Base-by-base conservation (phyloP, 2,329 filamentous ascomycete genomes). In the Ophiosphaerella herpotricha region DNA sequence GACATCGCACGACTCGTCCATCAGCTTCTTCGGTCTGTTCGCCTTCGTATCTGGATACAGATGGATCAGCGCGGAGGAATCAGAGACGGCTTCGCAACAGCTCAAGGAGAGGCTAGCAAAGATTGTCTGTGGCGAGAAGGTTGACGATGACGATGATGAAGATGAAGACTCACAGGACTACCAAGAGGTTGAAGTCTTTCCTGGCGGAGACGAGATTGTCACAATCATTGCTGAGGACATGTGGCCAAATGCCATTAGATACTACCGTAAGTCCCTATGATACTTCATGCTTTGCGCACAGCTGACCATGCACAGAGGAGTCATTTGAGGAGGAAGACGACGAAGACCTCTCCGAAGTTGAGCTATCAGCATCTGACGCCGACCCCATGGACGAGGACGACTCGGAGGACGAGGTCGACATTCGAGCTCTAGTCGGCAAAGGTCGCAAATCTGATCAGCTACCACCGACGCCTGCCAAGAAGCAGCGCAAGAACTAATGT, bases 21-120 rank as follows among this genome's bases (percentile, higher is more conserved):
- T 86, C 43, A 91, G 87, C 75, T 96, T 97, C 81, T 97, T 97
- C 71, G 85, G 86, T 50, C 94, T 88, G 83, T 97, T 97, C 72
- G 90, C 88, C 46, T 97, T 87, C 78, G 75, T 79, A 14, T 77
- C 75, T 11, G 70, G 84, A 81, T 55, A 90, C 85, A 57, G 83
- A 57, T 84, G 83, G 66, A 77, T 96, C 62, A 84, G 82, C 39
- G 87, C 84, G 2, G 88, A 90, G 74, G 89, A 95, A 80, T 87
- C 83, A 62, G 77, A 77, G 58, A 77, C 81, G 54, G 87, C 86
- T 6, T 74, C 71, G 21, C 82, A 84, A 74, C 80, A 84, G 63
- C 83, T 88, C 61, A 74, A 79, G 42, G 82, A 86, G 76, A 79
- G 78, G 63, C 81, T 84, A 57, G 77, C 74, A 50, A 74, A 74